Evolutionary conservation across 192 early-diverging fungal genomes (phyloP).

Genomic region (Coemansia umbellata): DNA sequence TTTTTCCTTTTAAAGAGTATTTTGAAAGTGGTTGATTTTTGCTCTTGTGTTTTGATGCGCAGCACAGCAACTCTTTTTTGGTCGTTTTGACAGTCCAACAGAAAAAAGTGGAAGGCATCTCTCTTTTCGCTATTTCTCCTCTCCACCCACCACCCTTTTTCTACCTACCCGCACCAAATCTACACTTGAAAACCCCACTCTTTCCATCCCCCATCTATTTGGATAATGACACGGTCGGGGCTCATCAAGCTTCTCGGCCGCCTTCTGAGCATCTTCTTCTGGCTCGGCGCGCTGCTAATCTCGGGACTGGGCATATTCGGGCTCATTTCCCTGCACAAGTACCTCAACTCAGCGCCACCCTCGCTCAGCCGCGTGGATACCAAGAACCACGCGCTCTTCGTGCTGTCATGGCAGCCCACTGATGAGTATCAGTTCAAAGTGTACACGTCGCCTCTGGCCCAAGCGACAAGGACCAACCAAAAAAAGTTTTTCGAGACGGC

Average conservation of each 20-base stretch:
- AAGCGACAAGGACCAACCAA: not conserved
- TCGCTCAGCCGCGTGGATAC: not conserved
- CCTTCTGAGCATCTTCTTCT: not conserved
- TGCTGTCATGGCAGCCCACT: not conserved
- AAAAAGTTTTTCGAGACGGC: constrained; percentile 4
- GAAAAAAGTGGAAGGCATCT: constrained; percentile 18
- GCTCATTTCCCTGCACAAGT: not conserved
- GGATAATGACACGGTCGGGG: not conserved
- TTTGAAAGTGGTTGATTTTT: too few species aligned
- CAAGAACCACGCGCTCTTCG: not conserved
- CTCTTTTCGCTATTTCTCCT: too few species aligned
- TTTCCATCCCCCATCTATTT: not conserved
- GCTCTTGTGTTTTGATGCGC: too few species aligned
- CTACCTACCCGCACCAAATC: not conserved
- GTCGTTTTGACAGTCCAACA: too few species aligned
- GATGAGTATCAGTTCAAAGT: constrained; percentile 10
- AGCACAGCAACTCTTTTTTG: too few species aligned
- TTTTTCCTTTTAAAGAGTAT: too few species aligned
- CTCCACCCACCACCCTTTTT: too few species aligned
- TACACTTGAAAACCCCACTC: too few species aligned
- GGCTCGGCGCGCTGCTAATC: not conserved
- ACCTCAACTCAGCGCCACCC: not conserved
- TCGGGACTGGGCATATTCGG: not conserved
- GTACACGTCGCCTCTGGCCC: not conserved
- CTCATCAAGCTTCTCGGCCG: not conserved